Percentiles rank a stretch among this genome's conserved stretches.
Conservation (phyloP, 495 filamentous ascomycete genomes). For the Neurospora intermedia region DNA sequence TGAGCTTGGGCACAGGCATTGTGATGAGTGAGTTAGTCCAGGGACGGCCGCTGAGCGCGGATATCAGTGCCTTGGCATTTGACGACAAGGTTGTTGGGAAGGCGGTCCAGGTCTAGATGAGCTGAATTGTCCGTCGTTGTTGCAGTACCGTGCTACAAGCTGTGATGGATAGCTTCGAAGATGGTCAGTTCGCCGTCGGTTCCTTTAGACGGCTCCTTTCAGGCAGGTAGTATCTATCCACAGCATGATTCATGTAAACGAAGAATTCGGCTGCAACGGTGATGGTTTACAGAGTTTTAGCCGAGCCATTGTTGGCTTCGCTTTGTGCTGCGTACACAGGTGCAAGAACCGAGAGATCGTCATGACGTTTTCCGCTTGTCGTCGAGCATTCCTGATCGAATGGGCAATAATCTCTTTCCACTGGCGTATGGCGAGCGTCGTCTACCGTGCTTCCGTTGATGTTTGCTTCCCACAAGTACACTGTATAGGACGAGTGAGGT, state of each 20-base stretch:
- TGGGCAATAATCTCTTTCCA: neutral
- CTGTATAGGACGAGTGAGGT: neutral
- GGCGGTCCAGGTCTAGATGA: neutral
- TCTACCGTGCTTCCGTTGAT: neutral
- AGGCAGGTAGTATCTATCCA: neutral
- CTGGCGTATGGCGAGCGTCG: neutral
- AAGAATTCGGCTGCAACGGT: neutral
- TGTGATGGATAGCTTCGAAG: neutral
- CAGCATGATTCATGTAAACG: neutral
- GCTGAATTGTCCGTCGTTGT: neutral
- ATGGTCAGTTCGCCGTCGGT: neutral
- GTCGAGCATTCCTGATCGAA: neutral
- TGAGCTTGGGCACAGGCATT: constrained; percentile 54
- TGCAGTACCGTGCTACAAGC: neutral
- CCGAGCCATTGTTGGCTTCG: neutral
- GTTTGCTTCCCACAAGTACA: neutral
- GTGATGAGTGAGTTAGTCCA: constrained; percentile 54
- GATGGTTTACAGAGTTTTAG: neutral
- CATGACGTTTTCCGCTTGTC: neutral
- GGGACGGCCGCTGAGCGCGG: constrained; percentile 36
- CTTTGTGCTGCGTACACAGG: neutral
- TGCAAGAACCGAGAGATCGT: neutral
- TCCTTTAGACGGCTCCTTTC: neutral
- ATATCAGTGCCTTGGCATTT: constrained; percentile 28
- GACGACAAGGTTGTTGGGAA: neutral